These are phyloP conservation scores for Podaxis sp. DNA, from an alignment of 768 basidiomycete genomes.

Conservation along the genomic window DNA sequence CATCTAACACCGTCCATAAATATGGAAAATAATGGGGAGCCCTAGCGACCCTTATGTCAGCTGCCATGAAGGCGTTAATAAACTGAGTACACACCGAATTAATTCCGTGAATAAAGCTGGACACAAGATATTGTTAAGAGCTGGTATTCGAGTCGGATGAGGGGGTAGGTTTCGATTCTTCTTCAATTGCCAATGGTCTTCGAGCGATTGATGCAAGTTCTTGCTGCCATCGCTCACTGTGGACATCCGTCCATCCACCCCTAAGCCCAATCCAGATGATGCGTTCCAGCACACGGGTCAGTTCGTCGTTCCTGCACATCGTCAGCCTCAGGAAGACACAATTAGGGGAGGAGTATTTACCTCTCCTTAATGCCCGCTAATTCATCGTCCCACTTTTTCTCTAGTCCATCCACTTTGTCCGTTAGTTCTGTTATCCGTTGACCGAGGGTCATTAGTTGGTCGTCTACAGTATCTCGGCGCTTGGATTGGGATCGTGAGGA, in stretches of 20 bases:
- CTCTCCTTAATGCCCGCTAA: conserved; percentile 42
- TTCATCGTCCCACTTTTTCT: conserved; percentile 42
- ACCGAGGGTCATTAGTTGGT: conserved; percentile 61
- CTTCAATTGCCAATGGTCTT: not conserved
- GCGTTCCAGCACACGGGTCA: conserved; percentile 63
- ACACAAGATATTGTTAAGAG: not conserved
- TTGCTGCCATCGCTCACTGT: conserved; percentile 22
- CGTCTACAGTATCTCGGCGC: conserved; percentile 72
- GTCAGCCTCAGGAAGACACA: not conserved
- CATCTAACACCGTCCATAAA: not conserved
- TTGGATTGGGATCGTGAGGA: conserved; percentile 66
- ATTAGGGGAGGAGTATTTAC: conserved; percentile 27
- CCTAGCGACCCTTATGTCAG: not conserved
- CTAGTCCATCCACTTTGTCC: conserved; percentile 40
- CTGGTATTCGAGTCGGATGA: not conserved
- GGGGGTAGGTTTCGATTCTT: not conserved
- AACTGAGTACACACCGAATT: not conserved
- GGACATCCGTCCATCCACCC: conserved; percentile 65
- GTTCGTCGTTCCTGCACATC: conserved; percentile 56
- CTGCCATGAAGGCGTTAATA: no score
- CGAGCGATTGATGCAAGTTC: conserved; percentile 2
- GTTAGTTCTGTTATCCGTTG: conserved; percentile 46
- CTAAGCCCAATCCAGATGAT: conserved; percentile 68
- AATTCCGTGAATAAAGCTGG: not conserved
- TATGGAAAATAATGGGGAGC: not conserved